These are phyloP conservation scores for Pestalotiopsis sp. DNA, from an alignment of 2,329 filamentous ascomycete genomes.

Conservation along the genomic window DNA sequence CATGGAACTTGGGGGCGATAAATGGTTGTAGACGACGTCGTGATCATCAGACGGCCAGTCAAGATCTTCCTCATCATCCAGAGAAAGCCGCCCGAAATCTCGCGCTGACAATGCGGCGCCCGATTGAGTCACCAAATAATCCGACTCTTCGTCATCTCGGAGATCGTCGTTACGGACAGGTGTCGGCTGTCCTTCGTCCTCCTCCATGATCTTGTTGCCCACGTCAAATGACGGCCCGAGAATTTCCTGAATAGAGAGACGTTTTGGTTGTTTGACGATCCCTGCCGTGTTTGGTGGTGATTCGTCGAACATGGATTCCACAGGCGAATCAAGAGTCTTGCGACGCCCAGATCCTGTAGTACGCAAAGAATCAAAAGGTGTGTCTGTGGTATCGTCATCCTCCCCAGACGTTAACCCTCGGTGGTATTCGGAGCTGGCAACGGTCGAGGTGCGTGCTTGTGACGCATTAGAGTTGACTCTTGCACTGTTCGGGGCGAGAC, in stretches of 20 bases:
- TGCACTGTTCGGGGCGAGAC: constrained; percentile 19
- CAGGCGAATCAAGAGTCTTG: constrained; percentile 68
- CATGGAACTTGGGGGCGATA: constrained; percentile 61
- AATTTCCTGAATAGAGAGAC: constrained; percentile 62
- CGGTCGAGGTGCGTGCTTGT: constrained; percentile 52
- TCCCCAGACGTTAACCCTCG: constrained; percentile 69
- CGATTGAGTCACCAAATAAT: constrained; percentile 26
- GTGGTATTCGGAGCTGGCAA: constrained; percentile 72
- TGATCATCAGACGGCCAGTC: constrained; percentile 65
- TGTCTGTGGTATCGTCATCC: constrained; percentile 80
- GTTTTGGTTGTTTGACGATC: constrained; percentile 52
- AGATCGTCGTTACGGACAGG: constrained; percentile 43
- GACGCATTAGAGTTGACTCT: constrained; percentile 31
- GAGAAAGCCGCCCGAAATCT: constrained; percentile 53
- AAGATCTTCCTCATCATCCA: constrained; percentile 66
- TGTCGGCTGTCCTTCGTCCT: constrained; percentile 60
- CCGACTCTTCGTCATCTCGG: constrained; percentile 24
- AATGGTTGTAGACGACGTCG: constrained; percentile 53
- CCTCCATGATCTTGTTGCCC: constrained; percentile 61
- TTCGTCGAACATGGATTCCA: constrained; percentile 83
- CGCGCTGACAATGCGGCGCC: constrained; percentile 36
- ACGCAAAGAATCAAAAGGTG: constrained; percentile 74
- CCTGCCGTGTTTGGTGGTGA: constrained; percentile 65
- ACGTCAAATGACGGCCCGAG: constrained; percentile 57
- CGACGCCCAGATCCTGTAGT: constrained; percentile 70